Conservation (phyloP, 129 eudicot species). For the Apium graveolens region DNA sequence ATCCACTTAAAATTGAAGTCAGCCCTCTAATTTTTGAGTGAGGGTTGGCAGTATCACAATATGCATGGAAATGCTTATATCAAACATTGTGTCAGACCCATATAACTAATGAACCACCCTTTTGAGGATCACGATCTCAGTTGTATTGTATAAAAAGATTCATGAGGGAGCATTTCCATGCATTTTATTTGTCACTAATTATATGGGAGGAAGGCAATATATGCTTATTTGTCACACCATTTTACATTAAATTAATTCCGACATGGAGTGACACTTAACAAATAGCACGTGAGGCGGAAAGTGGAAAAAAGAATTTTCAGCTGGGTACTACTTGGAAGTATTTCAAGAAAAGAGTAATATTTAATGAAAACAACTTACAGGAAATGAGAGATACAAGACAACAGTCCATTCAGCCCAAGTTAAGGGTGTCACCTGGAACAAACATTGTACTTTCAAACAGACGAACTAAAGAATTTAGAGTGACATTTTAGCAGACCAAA, state of each 20-base stretch:
- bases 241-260: not conserved
- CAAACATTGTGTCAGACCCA: not conserved
- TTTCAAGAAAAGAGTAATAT: not conserved
- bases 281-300: not conserved
- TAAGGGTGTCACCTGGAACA: slow-evolving; percentile 78
- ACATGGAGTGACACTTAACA: not conserved
- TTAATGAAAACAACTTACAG: slow-evolving; percentile 49
- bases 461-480: not conserved
- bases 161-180: not conserved
- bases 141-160: not conserved
- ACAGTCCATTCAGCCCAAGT: slow-evolving; percentile 91
- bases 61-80: not conserved
- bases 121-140: not conserved
- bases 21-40: not conserved
- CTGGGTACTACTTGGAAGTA: not conserved
- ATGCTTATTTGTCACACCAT: not conserved
- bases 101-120: not conserved
- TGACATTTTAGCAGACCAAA: not conserved
- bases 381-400: slow-evolving; percentile 86
- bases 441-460: not conserved
- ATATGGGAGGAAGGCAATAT: not conserved
- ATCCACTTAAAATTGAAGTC: not conserved
- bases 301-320: not conserved
- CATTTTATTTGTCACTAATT: not conserved
- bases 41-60: not conserved